These are phyloP conservation scores for Thozetella sp. DNA, from an alignment of 495 filamentous ascomycete species.

Conservation along the genomic window DNA sequence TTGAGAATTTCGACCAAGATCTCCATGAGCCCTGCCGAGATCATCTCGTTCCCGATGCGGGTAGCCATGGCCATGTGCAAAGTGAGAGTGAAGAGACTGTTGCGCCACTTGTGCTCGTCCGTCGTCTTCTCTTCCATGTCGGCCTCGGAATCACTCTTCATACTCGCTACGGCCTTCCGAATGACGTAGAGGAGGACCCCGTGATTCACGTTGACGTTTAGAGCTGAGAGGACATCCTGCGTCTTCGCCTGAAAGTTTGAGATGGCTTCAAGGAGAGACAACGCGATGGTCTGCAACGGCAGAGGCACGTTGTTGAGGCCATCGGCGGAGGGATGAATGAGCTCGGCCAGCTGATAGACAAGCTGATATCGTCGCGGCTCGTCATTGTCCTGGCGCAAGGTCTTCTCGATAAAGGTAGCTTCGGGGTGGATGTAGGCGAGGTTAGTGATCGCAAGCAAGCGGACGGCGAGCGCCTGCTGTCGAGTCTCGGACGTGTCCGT, in stretches of 20 bases:
- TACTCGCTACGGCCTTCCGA: slow-evolving; percentile 82
- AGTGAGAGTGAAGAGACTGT: slow-evolving; percentile 79
- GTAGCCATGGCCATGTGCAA: slow-evolving; percentile 71
- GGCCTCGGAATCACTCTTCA: slow-evolving; percentile 60
- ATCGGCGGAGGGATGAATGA: slow-evolving; percentile 76
- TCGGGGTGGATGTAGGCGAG: slow-evolving; percentile 87
- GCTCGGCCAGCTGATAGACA: slow-evolving; percentile 86
- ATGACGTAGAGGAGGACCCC: slow-evolving; percentile 94
- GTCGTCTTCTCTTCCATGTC: slow-evolving; percentile 55
- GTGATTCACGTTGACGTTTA: slow-evolving; percentile 93
- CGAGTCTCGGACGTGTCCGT: slow-evolving; percentile 63
- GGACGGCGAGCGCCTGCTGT: slow-evolving; percentile 76
- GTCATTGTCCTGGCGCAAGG: slow-evolving; percentile 85
- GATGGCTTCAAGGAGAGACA: slow-evolving; percentile 79
- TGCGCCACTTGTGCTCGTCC: slow-evolving; percentile 83
- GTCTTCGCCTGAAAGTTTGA: slow-evolving; percentile 75
- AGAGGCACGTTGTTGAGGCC: slow-evolving; percentile 68
- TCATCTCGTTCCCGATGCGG: slow-evolving; percentile 72
- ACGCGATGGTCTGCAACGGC: slow-evolving; percentile 79
- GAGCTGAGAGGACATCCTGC: slow-evolving; percentile 78
- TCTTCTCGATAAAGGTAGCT: slow-evolving; percentile 75
- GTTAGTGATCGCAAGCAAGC: slow-evolving; percentile 88
- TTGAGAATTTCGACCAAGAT: slow-evolving; percentile 89
- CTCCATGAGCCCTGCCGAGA: slow-evolving; percentile 84
- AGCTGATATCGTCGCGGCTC: slow-evolving; percentile 89